Evolutionary conservation across 2,329 filamentous ascomycete genomes (phyloP).

Genomic region (Diaporthe australafricana): DNA sequence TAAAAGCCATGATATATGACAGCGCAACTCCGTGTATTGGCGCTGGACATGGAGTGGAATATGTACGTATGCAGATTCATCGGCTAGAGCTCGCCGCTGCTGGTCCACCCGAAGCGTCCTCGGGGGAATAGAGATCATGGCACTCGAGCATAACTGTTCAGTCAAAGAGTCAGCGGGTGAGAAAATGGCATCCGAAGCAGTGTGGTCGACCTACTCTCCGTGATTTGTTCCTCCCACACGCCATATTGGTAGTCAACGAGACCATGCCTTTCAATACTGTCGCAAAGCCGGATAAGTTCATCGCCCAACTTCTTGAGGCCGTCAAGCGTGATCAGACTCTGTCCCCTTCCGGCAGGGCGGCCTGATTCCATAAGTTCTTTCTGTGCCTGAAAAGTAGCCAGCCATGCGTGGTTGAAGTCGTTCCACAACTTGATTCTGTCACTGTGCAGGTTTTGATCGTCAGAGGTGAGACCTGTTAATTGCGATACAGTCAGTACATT

Average conservation of each 20-base stretch:
- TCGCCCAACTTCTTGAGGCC: slow-evolving; percentile 83
- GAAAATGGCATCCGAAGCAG: neutral
- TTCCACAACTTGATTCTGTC: slow-evolving; percentile 90
- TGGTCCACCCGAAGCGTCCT: slow-evolving; percentile 19
- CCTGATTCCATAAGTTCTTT: slow-evolving; percentile 77
- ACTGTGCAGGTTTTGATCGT: slow-evolving; percentile 80
- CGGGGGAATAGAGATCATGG: slow-evolving; percentile 31
- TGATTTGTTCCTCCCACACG: slow-evolving; percentile 93
- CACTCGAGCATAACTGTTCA: slow-evolving; percentile 51
- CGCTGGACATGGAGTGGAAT: slow-evolving; percentile 20
- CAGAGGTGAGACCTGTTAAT: slow-evolving; percentile 80
- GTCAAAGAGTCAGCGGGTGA: slow-evolving; percentile 21
- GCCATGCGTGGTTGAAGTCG: slow-evolving; percentile 94
- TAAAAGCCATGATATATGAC: slow-evolving; percentile 3
- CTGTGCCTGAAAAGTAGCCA: slow-evolving; percentile 84
- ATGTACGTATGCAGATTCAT: slow-evolving; percentile 24
- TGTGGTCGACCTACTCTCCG: slow-evolving; percentile 72
- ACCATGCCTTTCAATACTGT: slow-evolving; percentile 89
- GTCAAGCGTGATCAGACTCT: slow-evolving; percentile 75
- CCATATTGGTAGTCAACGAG: slow-evolving; percentile 98
- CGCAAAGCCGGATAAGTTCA: slow-evolving; percentile 84
- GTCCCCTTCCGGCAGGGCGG: slow-evolving; percentile 66
- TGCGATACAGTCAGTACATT: neutral
- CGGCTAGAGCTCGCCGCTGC: slow-evolving; percentile 2
- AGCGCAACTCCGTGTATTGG: slow-evolving; percentile 34